Evolutionary conservation across 805 yeast genomes (phyloP).

Genomic region (Kodamaea hsintzibuensis): DNA sequence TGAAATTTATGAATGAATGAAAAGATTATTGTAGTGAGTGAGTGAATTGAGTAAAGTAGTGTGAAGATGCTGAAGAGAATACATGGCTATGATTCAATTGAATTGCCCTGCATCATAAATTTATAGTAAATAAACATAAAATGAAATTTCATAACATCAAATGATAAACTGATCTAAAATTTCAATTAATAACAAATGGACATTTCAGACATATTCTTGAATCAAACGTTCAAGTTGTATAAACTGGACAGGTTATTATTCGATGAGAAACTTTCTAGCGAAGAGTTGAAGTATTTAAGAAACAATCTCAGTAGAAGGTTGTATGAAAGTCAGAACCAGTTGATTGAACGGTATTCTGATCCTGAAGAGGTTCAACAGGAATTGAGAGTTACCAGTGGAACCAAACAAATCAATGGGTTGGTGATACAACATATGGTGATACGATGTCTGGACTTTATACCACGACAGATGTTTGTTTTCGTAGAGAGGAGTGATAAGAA

Average conservation of each 20-base stretch:
- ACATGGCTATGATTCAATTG: too few species aligned
- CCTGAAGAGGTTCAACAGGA: constrained; percentile 8
- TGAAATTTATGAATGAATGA: constrained; percentile 4
- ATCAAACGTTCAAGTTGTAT: constrained; percentile 16
- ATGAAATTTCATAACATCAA: background rate
- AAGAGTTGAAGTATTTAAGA: constrained; percentile 8
- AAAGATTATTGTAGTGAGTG: background rate
- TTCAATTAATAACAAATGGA: background rate
- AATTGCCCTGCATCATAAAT: too few species aligned
- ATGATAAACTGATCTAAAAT: background rate
- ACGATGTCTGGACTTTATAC: constrained; percentile 10
- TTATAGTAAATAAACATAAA: too few species aligned
- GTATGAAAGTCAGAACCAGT: constrained; percentile 5
- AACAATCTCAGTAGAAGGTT: constrained; percentile 7
- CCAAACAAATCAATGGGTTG: constrained; percentile 4
- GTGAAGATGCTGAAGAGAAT: too few species aligned
- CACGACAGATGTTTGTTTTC: constrained; percentile 14
- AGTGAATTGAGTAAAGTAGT: background rate
- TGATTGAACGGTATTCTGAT: constrained; percentile 11
- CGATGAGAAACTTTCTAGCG: background rate
- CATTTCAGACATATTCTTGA: constrained; percentile 12
- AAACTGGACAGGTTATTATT: constrained; percentile 12
- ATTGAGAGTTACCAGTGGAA: constrained; percentile 9
- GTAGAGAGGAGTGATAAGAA: constrained; percentile 1
- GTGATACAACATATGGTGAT: constrained; percentile 11